These are phyloP conservation scores for Elymus sibiricus DNA, from an alignment of 176 grass and related monocot species.

Conservation along the genomic window DNA sequence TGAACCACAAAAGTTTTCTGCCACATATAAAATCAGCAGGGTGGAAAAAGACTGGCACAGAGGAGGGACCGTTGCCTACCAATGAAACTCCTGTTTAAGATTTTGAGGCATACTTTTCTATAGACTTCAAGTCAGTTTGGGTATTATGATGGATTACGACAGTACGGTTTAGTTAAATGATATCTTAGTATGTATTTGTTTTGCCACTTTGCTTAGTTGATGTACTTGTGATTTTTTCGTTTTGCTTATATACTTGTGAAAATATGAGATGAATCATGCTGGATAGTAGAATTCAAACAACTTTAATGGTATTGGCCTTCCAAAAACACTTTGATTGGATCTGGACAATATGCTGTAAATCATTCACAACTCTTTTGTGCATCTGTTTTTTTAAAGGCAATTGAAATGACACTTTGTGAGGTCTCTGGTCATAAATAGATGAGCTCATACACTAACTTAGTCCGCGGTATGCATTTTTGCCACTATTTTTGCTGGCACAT, in stretches of 20 bases:
- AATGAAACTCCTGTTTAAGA: neutral
- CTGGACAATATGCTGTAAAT: neutral
- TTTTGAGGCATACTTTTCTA: neutral
- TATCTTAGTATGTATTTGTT: neutral
- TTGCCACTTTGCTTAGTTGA: neutral
- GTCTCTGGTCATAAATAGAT: neutral
- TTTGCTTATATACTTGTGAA: neutral
- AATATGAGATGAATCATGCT: neutral
- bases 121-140: neutral
- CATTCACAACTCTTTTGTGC: neutral
- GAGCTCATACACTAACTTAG: neutral
- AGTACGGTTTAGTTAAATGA: neutral
- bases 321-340: neutral
- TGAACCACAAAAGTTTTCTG: neutral
- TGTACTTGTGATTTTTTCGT: neutral
- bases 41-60: slow-evolving; percentile 21
- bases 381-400: neutral
- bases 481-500: neutral
- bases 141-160: neutral
- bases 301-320: neutral
- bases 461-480: neutral
- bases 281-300: neutral
- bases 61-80: neutral
- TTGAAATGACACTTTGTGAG: neutral
- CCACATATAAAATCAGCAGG: slow-evolving; percentile 26